These are phyloP conservation scores for Boechera retrofracta DNA, from an alignment of 345 rosid species.

Conservation along the genomic window DNA sequence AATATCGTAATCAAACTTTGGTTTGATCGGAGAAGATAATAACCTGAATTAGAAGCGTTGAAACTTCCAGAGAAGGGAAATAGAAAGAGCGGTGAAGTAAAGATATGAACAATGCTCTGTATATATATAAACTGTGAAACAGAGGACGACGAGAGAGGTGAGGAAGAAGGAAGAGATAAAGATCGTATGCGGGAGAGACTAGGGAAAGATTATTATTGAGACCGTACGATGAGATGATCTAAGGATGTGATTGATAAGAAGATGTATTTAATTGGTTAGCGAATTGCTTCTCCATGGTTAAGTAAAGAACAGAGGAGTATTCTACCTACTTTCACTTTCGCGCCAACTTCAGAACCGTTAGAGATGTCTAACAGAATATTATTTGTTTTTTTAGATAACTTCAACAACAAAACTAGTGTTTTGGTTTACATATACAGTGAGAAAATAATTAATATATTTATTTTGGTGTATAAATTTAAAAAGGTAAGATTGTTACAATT, in stretches of 20 bases:
- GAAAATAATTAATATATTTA: background rate
- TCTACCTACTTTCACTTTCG: slow-evolving; percentile 43
- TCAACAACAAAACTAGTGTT: slow-evolving; percentile 38
- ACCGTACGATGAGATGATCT: background rate
- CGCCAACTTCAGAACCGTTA: slow-evolving; percentile 51
- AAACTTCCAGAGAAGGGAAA: background rate
- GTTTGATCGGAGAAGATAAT: slow-evolving; percentile 21
- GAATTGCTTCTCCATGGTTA: background rate
- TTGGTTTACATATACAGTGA: background rate
- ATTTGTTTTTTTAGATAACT: slow-evolving; percentile 27
- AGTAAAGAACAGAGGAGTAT: slow-evolving; percentile 30
- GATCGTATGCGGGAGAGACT: slow-evolving; percentile 28
- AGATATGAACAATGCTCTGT: slow-evolving; percentile 32
- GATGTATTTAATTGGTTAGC: slow-evolving; percentile 29
- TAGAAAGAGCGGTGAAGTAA: slow-evolving; percentile 42
- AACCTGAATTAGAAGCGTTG: background rate
- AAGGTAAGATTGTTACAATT: slow-evolving; percentile 22
- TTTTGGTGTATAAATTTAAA: background rate
- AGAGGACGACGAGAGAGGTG: slow-evolving; percentile 19
- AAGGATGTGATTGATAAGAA: background rate
- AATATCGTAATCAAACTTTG: background rate
- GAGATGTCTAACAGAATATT: slow-evolving; percentile 35
- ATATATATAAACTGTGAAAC: slow-evolving; percentile 10
- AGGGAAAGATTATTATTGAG: background rate
- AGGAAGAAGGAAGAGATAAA: slow-evolving; percentile 18